Evolutionary conservation across 1,284 basidiomycete species (phyloP).

Genomic region (Ganoderma lingzhi): DNA sequence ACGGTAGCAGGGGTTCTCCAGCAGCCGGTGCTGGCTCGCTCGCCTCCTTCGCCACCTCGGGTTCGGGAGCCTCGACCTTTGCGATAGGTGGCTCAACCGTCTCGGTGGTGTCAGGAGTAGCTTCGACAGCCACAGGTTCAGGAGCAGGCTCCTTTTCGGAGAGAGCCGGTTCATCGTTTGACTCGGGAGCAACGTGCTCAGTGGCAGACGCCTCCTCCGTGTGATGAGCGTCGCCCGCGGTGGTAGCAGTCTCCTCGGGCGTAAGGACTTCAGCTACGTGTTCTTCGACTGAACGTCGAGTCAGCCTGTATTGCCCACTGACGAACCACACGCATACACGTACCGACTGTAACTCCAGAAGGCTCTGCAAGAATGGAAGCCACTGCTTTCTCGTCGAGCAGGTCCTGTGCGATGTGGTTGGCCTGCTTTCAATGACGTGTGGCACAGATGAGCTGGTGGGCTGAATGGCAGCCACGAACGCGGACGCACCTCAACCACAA

Average conservation of each 20-base stretch:
- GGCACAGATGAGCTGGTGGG: neutral
- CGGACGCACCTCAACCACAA: conserved; percentile 5
- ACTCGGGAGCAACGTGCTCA: neutral
- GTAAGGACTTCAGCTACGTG: neutral
- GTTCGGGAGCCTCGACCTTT: conserved; percentile 13
- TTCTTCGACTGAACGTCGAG: neutral
- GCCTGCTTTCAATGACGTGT: neutral
- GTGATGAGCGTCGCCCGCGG: neutral
- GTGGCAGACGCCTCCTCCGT: conserved; percentile 10
- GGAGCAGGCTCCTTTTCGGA: conserved; percentile 7
- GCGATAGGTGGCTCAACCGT: conserved; percentile 12
- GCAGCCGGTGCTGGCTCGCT: neutral
- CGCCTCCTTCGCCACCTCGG: neutral
- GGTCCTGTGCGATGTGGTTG: conserved; percentile 9
- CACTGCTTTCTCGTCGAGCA: conserved; percentile 3
- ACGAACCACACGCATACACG: neutral
- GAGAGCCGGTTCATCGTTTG: neutral
- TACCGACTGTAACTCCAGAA: conserved; percentile 16
- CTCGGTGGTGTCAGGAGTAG: neutral
- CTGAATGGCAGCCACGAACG: neutral
- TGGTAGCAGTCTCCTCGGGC: neutral
- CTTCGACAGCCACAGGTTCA: conserved; percentile 14
- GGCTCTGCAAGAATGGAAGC: conserved; percentile 12
- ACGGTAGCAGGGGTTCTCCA: conserved; percentile 10
- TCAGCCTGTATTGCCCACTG: neutral